Conservation (phyloP, 1,139 yeast species). For the Kurtzmaniella quercitrusa region DNA sequence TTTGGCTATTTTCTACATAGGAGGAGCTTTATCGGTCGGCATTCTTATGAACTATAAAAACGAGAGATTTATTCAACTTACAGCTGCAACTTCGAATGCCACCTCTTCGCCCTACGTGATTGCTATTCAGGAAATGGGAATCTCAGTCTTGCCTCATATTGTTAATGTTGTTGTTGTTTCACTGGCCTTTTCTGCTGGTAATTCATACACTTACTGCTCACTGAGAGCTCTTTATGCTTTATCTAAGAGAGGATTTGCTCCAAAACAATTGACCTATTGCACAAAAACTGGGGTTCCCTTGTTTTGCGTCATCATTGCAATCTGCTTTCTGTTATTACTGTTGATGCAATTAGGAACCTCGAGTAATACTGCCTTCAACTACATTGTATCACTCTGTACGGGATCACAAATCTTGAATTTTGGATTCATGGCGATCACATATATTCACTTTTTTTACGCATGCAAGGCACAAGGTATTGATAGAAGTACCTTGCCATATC, state of each 20-base stretch:
- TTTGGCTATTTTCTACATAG: constrained; percentile 63
- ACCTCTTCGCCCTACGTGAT: constrained; percentile 44
- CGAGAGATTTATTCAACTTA: constrained; percentile 25
- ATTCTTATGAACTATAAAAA: constrained; percentile 41
- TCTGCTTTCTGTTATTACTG: constrained; percentile 31
- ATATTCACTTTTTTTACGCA: constrained; percentile 57
- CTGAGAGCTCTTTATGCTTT: constrained; percentile 41
- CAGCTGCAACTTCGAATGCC: constrained; percentile 18
- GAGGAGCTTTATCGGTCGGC: constrained; percentile 40
- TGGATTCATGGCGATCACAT: constrained; percentile 59
- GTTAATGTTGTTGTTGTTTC: constrained; percentile 34
- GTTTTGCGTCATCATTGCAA: constrained; percentile 37
- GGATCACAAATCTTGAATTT: constrained; percentile 77
- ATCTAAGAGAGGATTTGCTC: constrained; percentile 38
- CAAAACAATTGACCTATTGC: constrained; percentile 30
- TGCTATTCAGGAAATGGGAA: constrained; percentile 39
- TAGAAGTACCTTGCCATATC: constrained; percentile 24
- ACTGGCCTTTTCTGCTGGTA: constrained; percentile 44
- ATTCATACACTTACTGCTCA: constrained; percentile 40
- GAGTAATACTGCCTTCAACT: constrained; percentile 66
- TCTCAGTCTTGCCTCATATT: constrained; percentile 37
- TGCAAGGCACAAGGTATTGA: constrained; percentile 40
- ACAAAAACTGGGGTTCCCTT: constrained; percentile 61
- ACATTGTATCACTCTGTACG: constrained; percentile 75
- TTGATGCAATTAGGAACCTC: constrained; percentile 56